phyloP scores from a whole-genome alignment of 1,139 yeast genomes.

The Saccharomyces hybrid region DNA sequence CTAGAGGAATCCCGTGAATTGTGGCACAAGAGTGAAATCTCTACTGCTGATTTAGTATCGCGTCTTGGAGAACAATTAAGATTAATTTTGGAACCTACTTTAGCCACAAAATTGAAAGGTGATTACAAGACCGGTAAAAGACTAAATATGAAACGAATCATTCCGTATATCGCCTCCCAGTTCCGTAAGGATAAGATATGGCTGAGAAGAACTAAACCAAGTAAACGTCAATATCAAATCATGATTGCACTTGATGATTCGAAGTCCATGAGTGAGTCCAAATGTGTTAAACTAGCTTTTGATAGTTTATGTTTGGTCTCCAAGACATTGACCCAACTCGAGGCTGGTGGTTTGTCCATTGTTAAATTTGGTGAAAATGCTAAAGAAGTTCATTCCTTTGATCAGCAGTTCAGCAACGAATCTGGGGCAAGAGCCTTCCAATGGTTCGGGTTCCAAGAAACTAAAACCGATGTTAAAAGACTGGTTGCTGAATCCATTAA shows the following conservation, averaged over 20 bases:
- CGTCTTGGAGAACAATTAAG: slow-evolving; percentile 88
- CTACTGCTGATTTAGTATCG: slow-evolving; percentile 81
- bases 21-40: slow-evolving; percentile 77
- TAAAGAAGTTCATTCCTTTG: slow-evolving; percentile 82
- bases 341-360: slow-evolving; percentile 86
- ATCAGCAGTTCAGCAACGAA: slow-evolving; percentile 72
- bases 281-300: slow-evolving; percentile 83
- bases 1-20: slow-evolving; percentile 63
- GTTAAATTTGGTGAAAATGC: slow-evolving; percentile 86
- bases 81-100: slow-evolving; percentile 86
- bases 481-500: slow-evolving; percentile 65
- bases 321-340: slow-evolving; percentile 86
- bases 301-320: slow-evolving; percentile 91
- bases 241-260: slow-evolving; percentile 98
- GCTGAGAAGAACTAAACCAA: slow-evolving; percentile 95
- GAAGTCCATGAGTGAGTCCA: slow-evolving; percentile 92
- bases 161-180: slow-evolving; percentile 95
- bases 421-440: slow-evolving; percentile 79
- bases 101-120: slow-evolving; percentile 88
- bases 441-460: slow-evolving; percentile 87
- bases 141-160: slow-evolving; percentile 92
- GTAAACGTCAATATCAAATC: slow-evolving; percentile 93
- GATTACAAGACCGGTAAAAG: slow-evolving; percentile 97
- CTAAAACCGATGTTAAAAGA: slow-evolving; percentile 72
- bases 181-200: slow-evolving; percentile 97